Evolutionary conservation across 352 stramenopile species (phyloP).

Genomic region (Peronospora tabacina): DNA sequence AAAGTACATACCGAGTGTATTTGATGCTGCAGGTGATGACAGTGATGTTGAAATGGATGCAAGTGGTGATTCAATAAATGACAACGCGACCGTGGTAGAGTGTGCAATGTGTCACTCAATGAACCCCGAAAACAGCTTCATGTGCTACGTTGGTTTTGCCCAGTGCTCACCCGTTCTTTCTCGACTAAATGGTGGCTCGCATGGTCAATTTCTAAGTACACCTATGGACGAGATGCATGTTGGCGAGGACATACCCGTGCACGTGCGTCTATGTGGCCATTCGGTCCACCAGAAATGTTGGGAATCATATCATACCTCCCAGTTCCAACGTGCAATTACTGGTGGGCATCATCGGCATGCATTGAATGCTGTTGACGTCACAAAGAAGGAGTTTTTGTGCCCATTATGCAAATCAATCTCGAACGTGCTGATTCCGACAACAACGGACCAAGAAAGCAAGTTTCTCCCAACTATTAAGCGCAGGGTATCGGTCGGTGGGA

Average conservation of each 20-base stretch:
- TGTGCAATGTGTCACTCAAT: conserved; percentile 84
- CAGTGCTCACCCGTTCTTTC: conserved; percentile 74
- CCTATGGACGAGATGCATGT: conserved; percentile 85
- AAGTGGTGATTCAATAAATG: conserved; percentile 44
- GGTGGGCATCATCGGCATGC: conserved; percentile 89
- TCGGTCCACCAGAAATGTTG: conserved; percentile 93
- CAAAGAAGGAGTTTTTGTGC: conserved; percentile 95
- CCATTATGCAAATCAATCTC: conserved; percentile 96
- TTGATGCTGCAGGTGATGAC: conserved; percentile 22
- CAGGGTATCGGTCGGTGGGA: conserved; percentile 14
- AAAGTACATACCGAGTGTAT: conserved; percentile 20
- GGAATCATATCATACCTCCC: conserved; percentile 91
- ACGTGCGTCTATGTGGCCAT: conserved; percentile 89
- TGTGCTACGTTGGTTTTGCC: conserved; percentile 83
- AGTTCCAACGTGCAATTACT: conserved; percentile 90
- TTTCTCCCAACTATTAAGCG: conserved; percentile 25
- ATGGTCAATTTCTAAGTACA: conserved; percentile 51
- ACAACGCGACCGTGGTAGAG: conserved; percentile 35
- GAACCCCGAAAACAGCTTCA: conserved; percentile 71
- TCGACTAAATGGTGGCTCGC: conserved; percentile 49
- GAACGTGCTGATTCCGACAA: conserved; percentile 92
- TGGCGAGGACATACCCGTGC: conserved; percentile 69
- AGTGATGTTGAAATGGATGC: conserved; percentile 25
- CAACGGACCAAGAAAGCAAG: conserved; percentile 43
- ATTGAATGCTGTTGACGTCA: conserved; percentile 92